Evolutionary conservation across 805 yeast genomes (phyloP), one percentile per base, ranked within the genome.

Genomic region (Kregervanrija pseudodelftensis): DNA sequence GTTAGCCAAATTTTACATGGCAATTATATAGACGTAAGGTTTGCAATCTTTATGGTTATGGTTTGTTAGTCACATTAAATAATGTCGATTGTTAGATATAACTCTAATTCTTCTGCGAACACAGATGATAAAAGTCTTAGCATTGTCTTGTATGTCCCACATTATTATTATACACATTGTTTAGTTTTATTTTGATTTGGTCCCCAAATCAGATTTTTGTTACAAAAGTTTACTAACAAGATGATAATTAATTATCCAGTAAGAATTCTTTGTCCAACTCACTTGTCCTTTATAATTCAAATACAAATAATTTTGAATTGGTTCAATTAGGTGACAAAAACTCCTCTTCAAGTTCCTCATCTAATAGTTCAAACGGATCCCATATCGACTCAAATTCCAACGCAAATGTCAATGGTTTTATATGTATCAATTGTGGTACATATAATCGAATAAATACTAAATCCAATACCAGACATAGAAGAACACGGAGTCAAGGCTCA

Each of bases 201-300:
- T 14, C 36, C 36, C 15, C 36, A 13, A 13, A 33, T 13, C 15
- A 8, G 15, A 2, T 13, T 33, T 14, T 13, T 33, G 15, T 14
- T 13, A 33, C 15, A 13, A 11, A 13, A 4, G 36, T 33, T 33
- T 33, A 30, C 41, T 17, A 38, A 37, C 40, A 37, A 37, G 14
- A n/a, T 11, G 32, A 36, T 17, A 31, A 30, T 11, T 31, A 14
- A 12, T 40, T 33, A 45, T 22, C 8, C 28, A 22, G 56, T 31
- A 57, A 53, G 33, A 56, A 55, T 42, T n/a, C 48, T 7, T 40
- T 53, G 16, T 48, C 56, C 9, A 58, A 60, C 37, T 53, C 64
- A 14, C 49, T 62, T 14, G 64, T 63, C 8, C 39, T 61, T 5
- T 61, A 61, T 51, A 55, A 63, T 46, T 48, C 61, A 3, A 48